phyloP scores from a whole-genome alignment of 1,139 yeast genomes.

The Sugiyamaella paludigena region DNA sequence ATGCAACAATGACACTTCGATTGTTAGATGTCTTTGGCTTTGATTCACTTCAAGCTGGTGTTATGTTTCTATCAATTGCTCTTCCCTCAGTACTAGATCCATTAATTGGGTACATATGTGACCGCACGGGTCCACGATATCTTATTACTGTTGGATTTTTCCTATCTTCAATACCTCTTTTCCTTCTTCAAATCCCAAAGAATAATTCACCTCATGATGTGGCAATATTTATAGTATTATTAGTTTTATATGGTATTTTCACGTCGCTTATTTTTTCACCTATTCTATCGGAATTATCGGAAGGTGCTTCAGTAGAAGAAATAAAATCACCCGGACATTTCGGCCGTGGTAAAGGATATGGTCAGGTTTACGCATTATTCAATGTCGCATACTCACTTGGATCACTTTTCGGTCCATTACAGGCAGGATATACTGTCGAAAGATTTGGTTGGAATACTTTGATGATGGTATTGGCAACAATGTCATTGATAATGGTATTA shows the following conservation, averaged over 20 bases:
- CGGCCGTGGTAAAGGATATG: slow-evolving; percentile 38
- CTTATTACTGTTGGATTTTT: slow-evolving; percentile 32
- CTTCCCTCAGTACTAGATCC: slow-evolving; percentile 37
- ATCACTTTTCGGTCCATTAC: slow-evolving; percentile 37
- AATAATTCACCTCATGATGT: slow-evolving; percentile 29
- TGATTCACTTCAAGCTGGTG: slow-evolving; percentile 34
- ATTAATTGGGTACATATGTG: slow-evolving; percentile 33
- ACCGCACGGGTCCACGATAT: slow-evolving; percentile 34
- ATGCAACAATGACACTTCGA: slow-evolving; percentile 37
- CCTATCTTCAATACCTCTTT: slow-evolving; percentile 28
- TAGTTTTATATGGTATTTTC: slow-evolving; percentile 32
- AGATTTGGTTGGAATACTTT: slow-evolving; percentile 31
- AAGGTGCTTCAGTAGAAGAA: slow-evolving; percentile 30
- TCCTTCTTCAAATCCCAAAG: slow-evolving; percentile 35
- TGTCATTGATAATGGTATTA: slow-evolving; percentile 5
- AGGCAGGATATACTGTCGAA: slow-evolving; percentile 32
- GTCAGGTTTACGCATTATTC: slow-evolving; percentile 39
- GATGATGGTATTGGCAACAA: slow-evolving; percentile 1
- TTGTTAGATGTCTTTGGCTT: slow-evolving; percentile 34
- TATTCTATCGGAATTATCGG: slow-evolving; percentile 35
- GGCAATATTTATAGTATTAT: slow-evolving; percentile 32
- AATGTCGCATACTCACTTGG: slow-evolving; percentile 39
- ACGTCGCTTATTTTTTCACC: slow-evolving; percentile 32
- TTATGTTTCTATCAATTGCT: slow-evolving; percentile 37
- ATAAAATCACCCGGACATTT: slow-evolving; percentile 33